Base-by-base conservation (phyloP, 495 filamentous ascomycete genomes). In the Astrothelium subdiscretum region DNA sequence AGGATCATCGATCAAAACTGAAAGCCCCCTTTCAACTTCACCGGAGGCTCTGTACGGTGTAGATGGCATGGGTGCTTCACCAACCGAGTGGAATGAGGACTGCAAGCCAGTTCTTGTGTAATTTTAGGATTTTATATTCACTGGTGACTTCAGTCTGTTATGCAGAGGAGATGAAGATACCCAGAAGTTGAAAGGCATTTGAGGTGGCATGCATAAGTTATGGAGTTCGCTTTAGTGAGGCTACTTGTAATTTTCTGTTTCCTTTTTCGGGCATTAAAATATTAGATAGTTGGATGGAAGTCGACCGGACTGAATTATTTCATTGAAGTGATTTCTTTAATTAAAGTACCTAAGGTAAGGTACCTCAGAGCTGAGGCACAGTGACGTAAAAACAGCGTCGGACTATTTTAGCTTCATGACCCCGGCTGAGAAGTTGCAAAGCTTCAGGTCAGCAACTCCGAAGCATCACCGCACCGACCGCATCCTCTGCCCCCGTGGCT, bases 401-500 rank as follows among this genome's bases (percentile, higher is more conserved):
- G 13, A 12, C 43, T 48, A 48, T 15, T 48, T 48, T 48, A 48
- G 43, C 43, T 48, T n/a, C n/a, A n/a, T 48, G 31, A 31, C 63
- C 31, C 60, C 22, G 48, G 61, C 59, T 62, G 15, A 13, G 35
- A 48, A 10, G 2, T 5, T 15, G 12, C n/a, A 48, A 48, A 48
- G 35, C 35, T 38, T 38, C 15, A 38, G 35, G 35, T 32, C 51
- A 12, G 38, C 35, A 44, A 22, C 63, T 57, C 0, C 42, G n/a
- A n/a, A 48, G 26, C 11, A 52, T 13, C 59, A 57, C 48, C 62
- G n/a, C n/a, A n/a, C n/a, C n/a, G n/a, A 29, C 59, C 51, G 31
- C 57, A 51, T 44, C 59, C 61, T 58, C 59, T 48, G 24, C 60
- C 29, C 48, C 48, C 24, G 22, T 26, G 20, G 15, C 54, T 58